A percentile compares a stretch with the other conserved stretches of the same genome.
Evolutionary conservation across 2,329 filamentous ascomycete species (phyloP).

Genomic region (Phyllosticta ampelicida): DNA sequence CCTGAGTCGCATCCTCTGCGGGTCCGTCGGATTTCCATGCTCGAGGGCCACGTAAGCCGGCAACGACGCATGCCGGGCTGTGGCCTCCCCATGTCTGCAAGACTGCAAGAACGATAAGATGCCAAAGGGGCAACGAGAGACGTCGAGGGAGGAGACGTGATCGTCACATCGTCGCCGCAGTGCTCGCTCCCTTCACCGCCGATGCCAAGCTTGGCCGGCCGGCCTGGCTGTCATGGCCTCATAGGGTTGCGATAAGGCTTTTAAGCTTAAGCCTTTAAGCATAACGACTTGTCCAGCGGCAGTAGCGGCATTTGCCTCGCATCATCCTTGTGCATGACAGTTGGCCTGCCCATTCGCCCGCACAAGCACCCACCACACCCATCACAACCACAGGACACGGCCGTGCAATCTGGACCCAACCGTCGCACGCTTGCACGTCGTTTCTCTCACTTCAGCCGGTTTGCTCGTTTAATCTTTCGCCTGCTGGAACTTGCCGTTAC

Average conservation of each 20-base stretch:
- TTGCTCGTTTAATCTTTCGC: not conserved
- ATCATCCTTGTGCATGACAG: not conserved
- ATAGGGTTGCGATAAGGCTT: not conserved
- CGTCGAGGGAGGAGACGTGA: too few relatives aligned
- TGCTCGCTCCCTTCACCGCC: too few relatives aligned
- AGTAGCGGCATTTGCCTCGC: not conserved
- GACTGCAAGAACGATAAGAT: too few relatives aligned
- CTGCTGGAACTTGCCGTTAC: conserved; percentile 5
- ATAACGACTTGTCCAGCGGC: not conserved
- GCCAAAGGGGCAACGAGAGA: too few relatives aligned
- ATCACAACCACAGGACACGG: not conserved
- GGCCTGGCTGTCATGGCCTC: not conserved
- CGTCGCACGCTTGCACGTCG: not conserved
- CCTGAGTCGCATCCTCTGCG: conserved; percentile 7
- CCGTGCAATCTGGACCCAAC: not conserved
- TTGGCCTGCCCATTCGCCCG: not conserved
- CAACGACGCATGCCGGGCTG: conserved; percentile 5
- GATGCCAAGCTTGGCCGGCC: not conserved
- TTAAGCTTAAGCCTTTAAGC: not conserved
- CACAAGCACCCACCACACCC: not conserved
- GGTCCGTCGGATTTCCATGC: conserved; percentile 4
- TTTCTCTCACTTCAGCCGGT: not conserved
- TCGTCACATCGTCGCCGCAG: too few relatives aligned
- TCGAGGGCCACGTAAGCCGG: conserved; percentile 8
- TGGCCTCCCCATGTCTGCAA: not conserved